Base-by-base conservation (phyloP, 176 grass and related monocot genomes). In the Triticum timopheevii region DNA sequence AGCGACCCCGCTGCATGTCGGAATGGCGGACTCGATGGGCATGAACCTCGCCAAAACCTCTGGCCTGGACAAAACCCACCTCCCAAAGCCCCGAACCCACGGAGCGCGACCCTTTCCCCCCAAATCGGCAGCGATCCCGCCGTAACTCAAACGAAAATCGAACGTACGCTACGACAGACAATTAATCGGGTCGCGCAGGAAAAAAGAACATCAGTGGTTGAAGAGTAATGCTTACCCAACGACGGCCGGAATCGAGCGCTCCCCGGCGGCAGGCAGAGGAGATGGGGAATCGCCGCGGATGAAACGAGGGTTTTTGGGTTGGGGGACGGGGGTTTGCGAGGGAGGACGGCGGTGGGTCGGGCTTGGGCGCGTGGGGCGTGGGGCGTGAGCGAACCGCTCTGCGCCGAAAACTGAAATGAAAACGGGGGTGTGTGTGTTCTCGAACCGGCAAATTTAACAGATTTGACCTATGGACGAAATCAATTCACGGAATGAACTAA, bases 231-330 rank as follows among this genome's bases (percentile, higher is more conserved):
- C 74, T 47, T 77, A 77, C 74, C 74, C 4, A 9, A 12, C 27
- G 28, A 22, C 1, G 74, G 74, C 27, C 59, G 59, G 59, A 64
- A 64, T 80, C n/a, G n/a, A 25, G 56, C 54, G 77, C 24, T 76
- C 25, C 8, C 44, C 13, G 72, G 30, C 54, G 54, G 22, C 22
- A 8, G 4, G 38, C 23, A 2, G 4, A 65, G 36, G 61, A 25
- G 78, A 80, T 11, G 78, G 61, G 61, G 78, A 45, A 58, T 20
- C n/a, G 36, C 36, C 78, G 61, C 35, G 36, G 78, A 80, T 65
- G 61, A 66, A 30, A 30, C 24, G 38, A 80, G 78, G 38, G 61
- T 45, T 80, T 80, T 80, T 3, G 58, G 72, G 10, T 28, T 72
- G 58, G 77, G 77, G 23, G 8, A 17, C 28, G 56, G 58, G 71